These are phyloP conservation scores for Pseudogymnoascus pannorum DNA, from an alignment of 2,329 filamentous ascomycete genomes.

Conservation along the genomic window DNA sequence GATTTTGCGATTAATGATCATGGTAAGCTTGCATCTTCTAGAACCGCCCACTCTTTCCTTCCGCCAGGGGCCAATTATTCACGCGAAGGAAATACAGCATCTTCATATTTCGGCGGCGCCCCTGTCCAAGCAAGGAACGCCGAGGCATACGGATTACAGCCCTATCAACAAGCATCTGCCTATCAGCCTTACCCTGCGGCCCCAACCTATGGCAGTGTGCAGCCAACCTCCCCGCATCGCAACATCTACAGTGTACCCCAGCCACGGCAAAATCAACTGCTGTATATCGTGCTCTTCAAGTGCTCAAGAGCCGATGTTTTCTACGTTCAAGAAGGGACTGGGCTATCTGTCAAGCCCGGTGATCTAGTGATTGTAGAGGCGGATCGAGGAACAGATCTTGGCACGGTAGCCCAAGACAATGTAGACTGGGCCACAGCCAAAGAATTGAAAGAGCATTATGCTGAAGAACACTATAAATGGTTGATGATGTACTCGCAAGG, in stretches of 20 bases:
- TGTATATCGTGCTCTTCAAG: constrained; percentile 94
- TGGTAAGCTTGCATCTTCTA: constrained; percentile 24
- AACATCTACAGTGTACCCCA: constrained; percentile 54
- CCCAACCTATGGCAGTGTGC: constrained; percentile 25
- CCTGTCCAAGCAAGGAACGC: constrained; percentile 20
- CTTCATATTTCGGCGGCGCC: constrained; percentile 28
- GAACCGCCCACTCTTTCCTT: constrained; percentile 10
- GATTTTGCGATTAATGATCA: constrained; percentile 28
- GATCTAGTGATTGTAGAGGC: constrained; percentile 97
- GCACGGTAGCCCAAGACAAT: constrained; percentile 82
- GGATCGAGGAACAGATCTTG: constrained; percentile 90
- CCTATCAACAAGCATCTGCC: constrained; percentile 15
- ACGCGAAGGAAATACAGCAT: constrained; percentile 21
- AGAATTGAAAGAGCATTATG: constrained; percentile 82
- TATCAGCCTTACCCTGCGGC: constrained; percentile 19
- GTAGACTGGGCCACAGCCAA: constrained; percentile 84
- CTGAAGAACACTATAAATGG: constrained; percentile 95
- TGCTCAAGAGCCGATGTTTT: constrained; percentile 93
- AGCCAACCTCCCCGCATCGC: constrained; percentile 54
- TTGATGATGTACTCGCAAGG: constrained; percentile 96
- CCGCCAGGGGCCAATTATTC: constrained; percentile 13
- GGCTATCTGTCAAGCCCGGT: constrained; percentile 79
- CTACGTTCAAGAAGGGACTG: constrained; percentile 93
- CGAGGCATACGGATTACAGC: constrained; percentile 21
- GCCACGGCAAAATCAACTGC: constrained; percentile 58